Evolutionary conservation across 148 eudicot species (phyloP), one percentile per base, ranked within the genome.

Genomic region (Simmondsia chinensis): DNA sequence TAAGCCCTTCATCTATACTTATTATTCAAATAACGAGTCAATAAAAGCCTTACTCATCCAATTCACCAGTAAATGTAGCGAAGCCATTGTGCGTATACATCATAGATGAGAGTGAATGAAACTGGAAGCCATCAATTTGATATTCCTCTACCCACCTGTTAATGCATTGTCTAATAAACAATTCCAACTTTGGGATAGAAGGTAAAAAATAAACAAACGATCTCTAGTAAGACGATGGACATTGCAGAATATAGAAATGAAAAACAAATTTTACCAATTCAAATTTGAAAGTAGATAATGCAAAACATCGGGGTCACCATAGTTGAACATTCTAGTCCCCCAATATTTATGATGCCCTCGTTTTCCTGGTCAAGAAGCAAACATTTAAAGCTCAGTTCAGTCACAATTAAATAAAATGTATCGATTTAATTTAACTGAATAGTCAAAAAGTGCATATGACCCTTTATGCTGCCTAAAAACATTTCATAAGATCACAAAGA

Each of bases 251-350:
- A 15, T 27, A 32, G 22, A 14, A 34, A 52, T 16, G 30, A 32
- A 48, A 37, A 9, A 48, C 8, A 12, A 5, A 4, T 10, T 7
- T 55, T 76, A 91, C 97, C 97, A 91, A 70, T 76, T 85, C 52
- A 91, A 70, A 62, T 91, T 91, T 28, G 97, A 91, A 59, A 91
- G 75, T 42, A 91, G 84, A 75, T 69, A 91, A 48, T 91, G 97
- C 53, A 91, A 75, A 75, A 91, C 97, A 50, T 79, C 95, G 24
- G 73, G 63, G 46, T 91, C 97, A 20, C 73, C 97, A 66, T 91
- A 91, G 56, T 85, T 91, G 78, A 91, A 85, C 93, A 85, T 91
- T 71, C 97, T 78, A 42, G 97, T 91, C 46, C 97, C 97, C 97
- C 97, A 91, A 60, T 61, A 91, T 59, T 85, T 91, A 66, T 91